Evolutionary conservation across 2,329 filamentous ascomycete genomes (phyloP), one percentile per base, ranked within the genome.

Genomic region (Trichophyton rubrum): DNA sequence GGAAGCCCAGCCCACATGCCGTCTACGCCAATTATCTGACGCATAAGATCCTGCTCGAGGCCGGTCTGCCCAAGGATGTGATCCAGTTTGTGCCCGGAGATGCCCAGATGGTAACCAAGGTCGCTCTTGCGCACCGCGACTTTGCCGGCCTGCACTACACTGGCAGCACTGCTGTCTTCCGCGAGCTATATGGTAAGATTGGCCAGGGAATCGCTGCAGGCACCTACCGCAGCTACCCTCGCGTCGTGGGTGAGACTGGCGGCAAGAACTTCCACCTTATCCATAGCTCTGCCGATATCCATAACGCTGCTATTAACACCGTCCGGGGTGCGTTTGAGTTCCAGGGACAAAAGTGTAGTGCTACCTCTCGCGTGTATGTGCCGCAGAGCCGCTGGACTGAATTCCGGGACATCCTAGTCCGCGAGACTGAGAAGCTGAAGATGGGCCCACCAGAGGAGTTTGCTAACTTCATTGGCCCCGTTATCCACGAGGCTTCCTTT

Each of bases 81-180:
- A 90, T 97, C 65, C 92, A 96, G 75, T 96, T 96, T 72, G 83
- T 96, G 8, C 91, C 91, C 2, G 92, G 92, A 61, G 86, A 95
- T 69, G 88, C 92, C 2, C 88, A 86, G 61, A 84, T 90, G 73
- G 84, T 96, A 62, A 96, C 91, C 61, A 84, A 86, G 71, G 81
- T 82, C 40, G 87, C 89, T 8, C 81, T 96, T 49, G 80, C 80
- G 58, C 89, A 93, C 78, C 84, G 79, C 66, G 80, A 95, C 62
- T 93, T 97, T 68, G 87, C 91, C 7, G 87, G 88, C n/a, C 83
- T 97, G 22, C 90, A 96, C 79, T 97, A 91, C 79, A 97, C 91
- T 0, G 92, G 92, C 63, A 93, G 88, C 77, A 96, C 92, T 0
- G 84, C 85, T 57, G 89, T 97, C 33, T 96, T 97, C 85, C 86